Conservation (phyloP, 2,329 filamentous ascomycete genomes). For the Neopestalotiopsis sp. region DNA sequence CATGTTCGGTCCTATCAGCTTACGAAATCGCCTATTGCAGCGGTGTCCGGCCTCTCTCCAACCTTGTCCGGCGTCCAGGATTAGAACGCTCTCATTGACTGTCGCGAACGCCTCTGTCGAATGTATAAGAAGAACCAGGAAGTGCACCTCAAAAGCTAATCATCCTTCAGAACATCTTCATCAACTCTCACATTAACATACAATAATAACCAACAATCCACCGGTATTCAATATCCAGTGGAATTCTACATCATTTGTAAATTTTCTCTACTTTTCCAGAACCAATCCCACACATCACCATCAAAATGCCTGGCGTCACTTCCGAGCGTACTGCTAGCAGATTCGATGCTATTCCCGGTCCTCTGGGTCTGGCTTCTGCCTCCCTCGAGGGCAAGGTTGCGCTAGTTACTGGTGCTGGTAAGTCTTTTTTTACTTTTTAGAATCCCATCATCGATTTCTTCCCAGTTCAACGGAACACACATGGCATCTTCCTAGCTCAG, state of each 20-base stretch:
- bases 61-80: neutral
- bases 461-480: neutral
- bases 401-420: conserved; percentile 44
- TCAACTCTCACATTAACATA: neutral
- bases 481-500: no score
- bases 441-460: neutral
- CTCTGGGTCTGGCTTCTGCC: conserved; percentile 43
- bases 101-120: neutral
- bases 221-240: neutral
- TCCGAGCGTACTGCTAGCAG: conserved; percentile 29
- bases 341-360: conserved; percentile 43
- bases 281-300: neutral
- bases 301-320: conserved; percentile 40
- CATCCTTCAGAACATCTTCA: neutral
- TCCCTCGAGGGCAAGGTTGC: conserved; percentile 44
- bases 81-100: neutral
- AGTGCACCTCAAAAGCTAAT: conserved; percentile 1
- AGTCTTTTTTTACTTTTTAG: conserved; percentile 24
- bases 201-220: neutral
- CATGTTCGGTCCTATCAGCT: conserved; percentile 4
- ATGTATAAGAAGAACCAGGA: neutral
- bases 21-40: neutral
- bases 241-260: no score
- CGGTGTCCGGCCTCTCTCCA: neutral
- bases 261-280: neutral